Evolutionary conservation across 2,329 filamentous ascomycete species (phyloP).

Genomic region (Neofusicoccum ribis): DNA sequence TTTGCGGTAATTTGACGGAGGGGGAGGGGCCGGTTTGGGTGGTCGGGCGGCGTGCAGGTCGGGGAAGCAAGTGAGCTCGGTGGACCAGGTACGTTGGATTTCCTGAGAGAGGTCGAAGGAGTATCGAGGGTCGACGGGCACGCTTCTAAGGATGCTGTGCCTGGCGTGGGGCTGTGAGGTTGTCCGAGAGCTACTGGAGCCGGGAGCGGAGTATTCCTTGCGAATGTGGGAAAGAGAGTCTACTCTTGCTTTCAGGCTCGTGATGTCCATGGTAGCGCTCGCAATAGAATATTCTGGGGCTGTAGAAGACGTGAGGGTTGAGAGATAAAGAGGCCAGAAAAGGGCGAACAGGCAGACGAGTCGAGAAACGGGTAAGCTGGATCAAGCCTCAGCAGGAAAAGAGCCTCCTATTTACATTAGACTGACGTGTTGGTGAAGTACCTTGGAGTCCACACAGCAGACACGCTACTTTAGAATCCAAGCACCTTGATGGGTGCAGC

Average conservation of each 20-base stretch:
- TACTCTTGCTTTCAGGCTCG: neutral
- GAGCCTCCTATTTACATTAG: neutral
- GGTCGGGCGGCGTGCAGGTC: neutral
- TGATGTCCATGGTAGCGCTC: neutral
- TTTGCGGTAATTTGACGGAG: neutral
- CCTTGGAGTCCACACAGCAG: conserved; percentile 13
- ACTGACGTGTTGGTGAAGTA: neutral
- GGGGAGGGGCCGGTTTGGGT: neutral
- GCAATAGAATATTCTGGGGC: neutral
- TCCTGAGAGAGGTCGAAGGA: conserved; percentile 12
- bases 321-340: neutral
- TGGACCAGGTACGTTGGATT: conserved; percentile 13
- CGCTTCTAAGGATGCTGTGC: conserved; percentile 3
- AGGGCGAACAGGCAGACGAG: neutral
- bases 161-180: neutral
- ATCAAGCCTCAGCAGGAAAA: neutral
- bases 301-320: neutral
- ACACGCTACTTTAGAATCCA: neutral
- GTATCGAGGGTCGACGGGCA: neutral
- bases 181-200: neutral
- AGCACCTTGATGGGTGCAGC: conserved; percentile 18
- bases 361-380: neutral
- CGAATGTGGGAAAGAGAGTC: neutral
- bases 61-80: conserved; percentile 5
- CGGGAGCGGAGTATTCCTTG: neutral